These are phyloP conservation scores for Globisporangium cystogenes DNA, from an alignment of 352 stramenopile genomes.

Conservation along the genomic window DNA sequence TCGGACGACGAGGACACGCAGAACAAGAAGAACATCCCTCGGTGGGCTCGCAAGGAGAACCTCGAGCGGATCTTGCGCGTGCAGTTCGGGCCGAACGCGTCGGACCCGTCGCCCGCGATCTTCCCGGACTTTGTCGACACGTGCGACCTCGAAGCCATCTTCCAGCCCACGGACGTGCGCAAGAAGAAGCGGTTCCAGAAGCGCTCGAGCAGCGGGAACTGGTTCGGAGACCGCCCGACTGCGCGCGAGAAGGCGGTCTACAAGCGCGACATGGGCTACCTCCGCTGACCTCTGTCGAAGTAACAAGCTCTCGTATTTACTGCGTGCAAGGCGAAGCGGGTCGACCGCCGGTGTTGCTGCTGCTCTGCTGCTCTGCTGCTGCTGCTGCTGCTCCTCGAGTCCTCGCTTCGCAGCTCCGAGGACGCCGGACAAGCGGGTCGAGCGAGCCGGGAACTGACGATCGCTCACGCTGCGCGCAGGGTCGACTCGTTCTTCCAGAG, in stretches of 20 bases:
- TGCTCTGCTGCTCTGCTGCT: too few species aligned
- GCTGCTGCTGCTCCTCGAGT: too few species aligned
- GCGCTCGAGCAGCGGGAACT: constrained; percentile 84
- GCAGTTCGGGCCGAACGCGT: constrained; percentile 70
- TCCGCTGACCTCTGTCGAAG: constrained; percentile 20
- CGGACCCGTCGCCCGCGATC: constrained; percentile 72
- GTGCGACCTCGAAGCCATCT: constrained; percentile 82
- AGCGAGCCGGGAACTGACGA: background rate
- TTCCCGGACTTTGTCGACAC: constrained; percentile 83
- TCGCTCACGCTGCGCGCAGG: constrained; percentile 4
- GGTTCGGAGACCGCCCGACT: constrained; percentile 73
- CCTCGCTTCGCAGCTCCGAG: too few species aligned
- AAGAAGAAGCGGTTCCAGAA: constrained; percentile 80
- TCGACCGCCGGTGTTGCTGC: too few species aligned
- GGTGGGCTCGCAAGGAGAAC: constrained; percentile 72
- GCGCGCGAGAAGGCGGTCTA: constrained; percentile 75
- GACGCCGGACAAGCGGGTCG: too few species aligned
- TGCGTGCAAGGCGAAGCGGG: too few species aligned
- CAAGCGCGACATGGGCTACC: constrained; percentile 80
- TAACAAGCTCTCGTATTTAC: too few species aligned
- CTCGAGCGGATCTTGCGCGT: constrained; percentile 56
- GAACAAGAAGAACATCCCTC: constrained; percentile 73
- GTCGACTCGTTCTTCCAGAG: constrained; percentile 14
- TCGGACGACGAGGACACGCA: constrained; percentile 29
- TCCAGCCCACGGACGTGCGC: constrained; percentile 55